Evolutionary conservation across 805 yeast genomes (phyloP).

Genomic region (Candida orba): DNA sequence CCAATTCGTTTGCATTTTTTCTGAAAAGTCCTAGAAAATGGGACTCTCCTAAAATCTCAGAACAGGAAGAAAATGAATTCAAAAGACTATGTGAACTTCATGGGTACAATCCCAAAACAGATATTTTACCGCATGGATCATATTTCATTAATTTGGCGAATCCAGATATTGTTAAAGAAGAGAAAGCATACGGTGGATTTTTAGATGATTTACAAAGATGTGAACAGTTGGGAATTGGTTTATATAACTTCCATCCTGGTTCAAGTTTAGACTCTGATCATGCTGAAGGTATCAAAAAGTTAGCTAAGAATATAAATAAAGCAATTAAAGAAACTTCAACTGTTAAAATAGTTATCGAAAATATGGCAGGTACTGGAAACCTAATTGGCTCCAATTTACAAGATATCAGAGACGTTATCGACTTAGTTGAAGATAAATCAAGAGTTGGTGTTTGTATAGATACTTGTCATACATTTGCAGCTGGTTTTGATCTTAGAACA

Average conservation of each 20-base stretch:
- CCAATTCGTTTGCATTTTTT: slow-evolving; percentile 85
- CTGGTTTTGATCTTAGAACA: slow-evolving; percentile 83
- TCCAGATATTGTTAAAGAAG: slow-evolving; percentile 75
- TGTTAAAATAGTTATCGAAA: slow-evolving; percentile 87
- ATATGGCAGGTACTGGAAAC: slow-evolving; percentile 97
- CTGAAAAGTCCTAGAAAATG: slow-evolving; percentile 86
- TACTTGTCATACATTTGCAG: slow-evolving; percentile 94
- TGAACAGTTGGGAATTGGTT: slow-evolving; percentile 75
- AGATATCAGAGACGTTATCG: slow-evolving; percentile 71
- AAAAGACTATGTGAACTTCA: slow-evolving; percentile 50
- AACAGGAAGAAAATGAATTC: slow-evolving; percentile 63
- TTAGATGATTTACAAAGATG: slow-evolving; percentile 84
- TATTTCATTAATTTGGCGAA: slow-evolving; percentile 90
- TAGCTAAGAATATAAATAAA: slow-evolving; percentile 74
- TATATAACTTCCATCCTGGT: slow-evolving; percentile 92
- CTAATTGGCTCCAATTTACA: slow-evolving; percentile 76
- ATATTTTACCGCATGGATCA: slow-evolving; percentile 90
- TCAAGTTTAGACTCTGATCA: slow-evolving; percentile 74
- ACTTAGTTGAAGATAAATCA: slow-evolving; percentile 65
- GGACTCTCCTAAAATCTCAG: slow-evolving; percentile 72
- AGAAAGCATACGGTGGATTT: slow-evolving; percentile 68
- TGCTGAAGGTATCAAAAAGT: slow-evolving; percentile 49
- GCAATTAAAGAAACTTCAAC: slow-evolving; percentile 68
- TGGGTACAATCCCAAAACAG: slow-evolving; percentile 68
- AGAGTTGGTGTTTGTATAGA: slow-evolving; percentile 96